Percentiles rank a stretch among this genome's conserved stretches.
Conservation (phyloP, 2,329 filamentous ascomycete genomes). For the Sarocladium kiliense region DNA sequence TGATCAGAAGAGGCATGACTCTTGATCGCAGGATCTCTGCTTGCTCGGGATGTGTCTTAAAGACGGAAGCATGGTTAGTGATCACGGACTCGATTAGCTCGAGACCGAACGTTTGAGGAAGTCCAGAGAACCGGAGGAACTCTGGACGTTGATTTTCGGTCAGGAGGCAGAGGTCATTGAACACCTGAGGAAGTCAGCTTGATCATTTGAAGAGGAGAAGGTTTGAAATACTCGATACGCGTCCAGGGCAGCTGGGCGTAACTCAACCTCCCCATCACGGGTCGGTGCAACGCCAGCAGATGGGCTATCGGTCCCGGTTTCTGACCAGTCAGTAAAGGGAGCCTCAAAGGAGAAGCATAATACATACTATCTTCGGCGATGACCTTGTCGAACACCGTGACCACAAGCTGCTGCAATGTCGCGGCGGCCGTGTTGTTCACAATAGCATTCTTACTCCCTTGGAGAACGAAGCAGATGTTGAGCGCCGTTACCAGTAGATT, state of each 20-base stretch:
- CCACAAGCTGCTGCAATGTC: constrained; percentile 91
- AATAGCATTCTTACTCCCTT: constrained; percentile 86
- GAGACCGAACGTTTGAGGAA: constrained; percentile 78
- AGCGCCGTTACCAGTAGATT: constrained; percentile 76
- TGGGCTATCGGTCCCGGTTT: constrained; percentile 44
- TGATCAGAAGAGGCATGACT: constrained; percentile 79
- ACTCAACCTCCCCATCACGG: constrained; percentile 57
- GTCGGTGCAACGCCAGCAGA: constrained; percentile 63
- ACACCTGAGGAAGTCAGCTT: constrained; percentile 48
- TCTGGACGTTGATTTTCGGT: constrained; percentile 79
- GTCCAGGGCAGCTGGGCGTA: constrained; percentile 76
- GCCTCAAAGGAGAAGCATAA: neutral
- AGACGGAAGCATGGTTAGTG: constrained; percentile 77
- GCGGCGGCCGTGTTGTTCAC: constrained; percentile 95
- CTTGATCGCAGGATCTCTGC: constrained; percentile 69
- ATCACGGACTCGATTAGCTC: constrained; percentile 91
- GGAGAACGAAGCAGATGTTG: constrained; percentile 87
- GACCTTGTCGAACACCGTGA: constrained; percentile 90
- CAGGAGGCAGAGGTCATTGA: constrained; percentile 84
- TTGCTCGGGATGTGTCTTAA: constrained; percentile 74
- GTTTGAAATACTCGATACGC: constrained; percentile 60
- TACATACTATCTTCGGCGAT: constrained; percentile 70
- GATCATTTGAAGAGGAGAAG: too few species aligned
- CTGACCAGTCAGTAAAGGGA: constrained; percentile 20
- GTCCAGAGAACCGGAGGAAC: constrained; percentile 71